A percentile compares a stretch with the other conserved stretches of the same genome.
Evolutionary conservation across 169 alveolate genomes (phyloP).

Genomic region (Eimeria maxima): DNA sequence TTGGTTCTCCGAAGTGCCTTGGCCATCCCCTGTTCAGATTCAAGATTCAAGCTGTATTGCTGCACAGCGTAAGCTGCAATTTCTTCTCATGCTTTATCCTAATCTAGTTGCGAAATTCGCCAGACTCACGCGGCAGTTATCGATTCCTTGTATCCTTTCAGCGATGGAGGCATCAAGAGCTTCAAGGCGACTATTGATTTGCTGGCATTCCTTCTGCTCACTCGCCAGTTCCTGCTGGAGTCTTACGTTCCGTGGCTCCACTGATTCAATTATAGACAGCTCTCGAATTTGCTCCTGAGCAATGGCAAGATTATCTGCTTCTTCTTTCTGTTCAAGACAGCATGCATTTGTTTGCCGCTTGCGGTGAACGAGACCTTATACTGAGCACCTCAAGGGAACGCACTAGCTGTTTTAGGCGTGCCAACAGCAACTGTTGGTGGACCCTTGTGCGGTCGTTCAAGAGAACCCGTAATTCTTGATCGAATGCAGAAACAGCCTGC

Average conservation of each 20-base stretch:
- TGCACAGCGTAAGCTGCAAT: not conserved
- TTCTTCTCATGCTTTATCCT: not conserved
- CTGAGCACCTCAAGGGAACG: not conserved
- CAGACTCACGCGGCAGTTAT: constrained; percentile 44
- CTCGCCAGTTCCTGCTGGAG: constrained; percentile 59
- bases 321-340: not conserved
- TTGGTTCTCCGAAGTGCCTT: not conserved
- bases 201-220: constrained; percentile 38
- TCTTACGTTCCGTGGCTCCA: constrained; percentile 19
- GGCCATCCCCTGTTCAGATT: not conserved
- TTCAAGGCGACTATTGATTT: constrained; percentile 40
- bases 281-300: constrained; percentile 62
- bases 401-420: constrained; percentile 66
- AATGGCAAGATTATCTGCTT: not conserved
- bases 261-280: constrained; percentile 48
- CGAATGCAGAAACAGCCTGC: not conserved
- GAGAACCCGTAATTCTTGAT: constrained; percentile 38
- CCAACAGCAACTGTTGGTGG: constrained; percentile 65
- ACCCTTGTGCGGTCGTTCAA: constrained; percentile 14
- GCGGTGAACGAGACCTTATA: not conserved
- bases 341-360: not conserved
- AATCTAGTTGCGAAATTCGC: not conserved
- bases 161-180: constrained; percentile 44
- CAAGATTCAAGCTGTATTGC: not conserved
- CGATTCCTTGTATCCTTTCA: constrained; percentile 55